Percentiles rank a stretch among this genome's conserved stretches.
phyloP scores from a whole-genome alignment of 192 early-diverging fungal species.

The Pilobolus umbonatus region DNA sequence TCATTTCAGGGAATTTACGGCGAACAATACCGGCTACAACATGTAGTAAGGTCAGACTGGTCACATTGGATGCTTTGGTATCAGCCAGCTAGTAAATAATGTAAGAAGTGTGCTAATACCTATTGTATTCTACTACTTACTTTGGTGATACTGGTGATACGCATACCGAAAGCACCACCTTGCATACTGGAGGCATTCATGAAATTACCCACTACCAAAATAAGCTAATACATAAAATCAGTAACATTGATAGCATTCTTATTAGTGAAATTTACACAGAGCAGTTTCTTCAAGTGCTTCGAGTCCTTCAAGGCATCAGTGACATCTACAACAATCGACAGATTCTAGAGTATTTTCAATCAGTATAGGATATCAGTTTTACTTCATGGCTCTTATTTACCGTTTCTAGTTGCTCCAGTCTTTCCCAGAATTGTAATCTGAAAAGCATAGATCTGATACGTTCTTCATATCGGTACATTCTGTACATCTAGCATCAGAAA shows the following conservation, averaged over 20 bases:
- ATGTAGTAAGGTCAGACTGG: constrained; percentile 66
- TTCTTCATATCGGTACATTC: constrained; percentile 68
- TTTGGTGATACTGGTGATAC: constrained; percentile 76
- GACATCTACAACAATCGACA: constrained; percentile 53
- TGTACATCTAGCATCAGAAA: constrained; percentile 58
- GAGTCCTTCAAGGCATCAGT: constrained; percentile 59
- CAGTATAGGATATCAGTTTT: neutral
- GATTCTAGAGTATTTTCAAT: constrained; percentile 33
- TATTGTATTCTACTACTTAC: constrained; percentile 12
- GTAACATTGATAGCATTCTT: neutral
- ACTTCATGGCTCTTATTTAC: too few relatives aligned
- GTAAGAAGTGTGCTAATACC: neutral
- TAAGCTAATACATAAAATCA: constrained; percentile 34
- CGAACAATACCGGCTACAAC: constrained; percentile 63
- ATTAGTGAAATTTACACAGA: constrained; percentile 40
- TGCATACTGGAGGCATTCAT: constrained; percentile 76
- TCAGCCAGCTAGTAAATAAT: constrained; percentile 56
- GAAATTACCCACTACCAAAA: constrained; percentile 75
- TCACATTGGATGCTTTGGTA: constrained; percentile 66
- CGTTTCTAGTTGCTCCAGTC: constrained; percentile 53
- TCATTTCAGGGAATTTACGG: constrained; percentile 52
- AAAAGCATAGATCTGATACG: constrained; percentile 63
- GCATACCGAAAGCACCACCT: constrained; percentile 79
- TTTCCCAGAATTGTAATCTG: constrained; percentile 60
- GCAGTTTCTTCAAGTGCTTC: constrained; percentile 61